Percentiles rank a stretch among this genome's conserved stretches.
phyloP scores from a whole-genome alignment of 2,329 filamentous ascomycete genomes.

The Botrytis paeoniae region DNA sequence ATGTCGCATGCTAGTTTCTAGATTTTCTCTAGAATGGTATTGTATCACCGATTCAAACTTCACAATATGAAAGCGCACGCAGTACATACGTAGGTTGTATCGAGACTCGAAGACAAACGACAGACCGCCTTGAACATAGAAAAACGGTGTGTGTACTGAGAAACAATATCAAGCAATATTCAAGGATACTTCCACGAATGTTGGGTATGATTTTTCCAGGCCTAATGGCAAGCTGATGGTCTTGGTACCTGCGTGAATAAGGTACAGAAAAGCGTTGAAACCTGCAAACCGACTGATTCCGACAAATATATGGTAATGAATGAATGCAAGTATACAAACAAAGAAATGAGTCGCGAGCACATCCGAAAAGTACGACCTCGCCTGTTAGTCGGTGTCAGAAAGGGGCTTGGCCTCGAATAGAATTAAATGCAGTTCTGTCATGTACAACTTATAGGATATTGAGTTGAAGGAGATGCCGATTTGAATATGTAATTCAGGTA shows the following conservation, averaged over 20 bases:
- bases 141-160: background rate
- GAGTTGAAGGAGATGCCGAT: background rate
- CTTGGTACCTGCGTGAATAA: background rate
- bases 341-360: background rate
- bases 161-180: background rate
- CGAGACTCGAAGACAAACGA: background rate
- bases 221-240: background rate
- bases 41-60: background rate
- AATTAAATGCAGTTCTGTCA: background rate
- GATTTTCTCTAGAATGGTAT: background rate
- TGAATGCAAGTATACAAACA: background rate
- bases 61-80: background rate
- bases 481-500: background rate
- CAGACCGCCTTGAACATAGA: background rate
- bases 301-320: background rate
- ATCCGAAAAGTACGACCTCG: background rate
- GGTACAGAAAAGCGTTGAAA: background rate
- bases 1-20: background rate
- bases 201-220: background rate
- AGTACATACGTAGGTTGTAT: background rate
- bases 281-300: background rate
- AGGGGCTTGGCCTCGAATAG: slow-evolving; percentile 7
- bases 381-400: slow-evolving; percentile 3
- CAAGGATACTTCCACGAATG: slow-evolving; percentile 7
- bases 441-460: background rate